Percentiles rank a stretch among this genome's conserved stretches.
Evolutionary conservation across 176 grass and related monocot genomes (phyloP).

Genomic region (Carex myosuroides): DNA sequence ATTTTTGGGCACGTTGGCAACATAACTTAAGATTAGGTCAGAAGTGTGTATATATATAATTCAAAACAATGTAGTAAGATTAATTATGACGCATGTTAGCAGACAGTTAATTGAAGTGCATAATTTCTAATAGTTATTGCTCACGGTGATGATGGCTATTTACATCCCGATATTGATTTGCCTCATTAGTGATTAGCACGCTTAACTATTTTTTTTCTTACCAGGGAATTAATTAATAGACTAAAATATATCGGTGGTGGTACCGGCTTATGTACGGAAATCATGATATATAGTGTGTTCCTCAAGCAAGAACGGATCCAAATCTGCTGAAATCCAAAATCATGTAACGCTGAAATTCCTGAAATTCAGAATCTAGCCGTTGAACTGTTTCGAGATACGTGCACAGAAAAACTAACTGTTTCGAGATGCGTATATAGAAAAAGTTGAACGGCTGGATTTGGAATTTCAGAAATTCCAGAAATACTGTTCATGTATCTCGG

Average conservation of each 20-base stretch:
- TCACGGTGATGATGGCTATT: not conserved
- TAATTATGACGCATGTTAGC: conserved; percentile 8
- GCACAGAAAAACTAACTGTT: too few species aligned
- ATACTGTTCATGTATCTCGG: too few species aligned
- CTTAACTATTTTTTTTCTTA: not conserved
- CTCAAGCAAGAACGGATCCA: conserved; percentile 9
- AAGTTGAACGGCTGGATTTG: too few species aligned
- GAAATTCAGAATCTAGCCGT: too few species aligned
- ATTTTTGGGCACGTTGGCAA: not conserved
- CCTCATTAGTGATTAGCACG: not conserved
- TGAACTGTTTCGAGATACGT: too few species aligned
- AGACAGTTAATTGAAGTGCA: not conserved
- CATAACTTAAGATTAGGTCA: not conserved
- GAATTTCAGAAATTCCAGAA: too few species aligned
- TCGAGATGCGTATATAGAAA: too few species aligned
- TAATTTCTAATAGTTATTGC: not conserved
- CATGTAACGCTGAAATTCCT: too few species aligned
- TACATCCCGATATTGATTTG: not conserved
- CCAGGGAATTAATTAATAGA: not conserved
- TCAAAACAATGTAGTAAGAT: not conserved
- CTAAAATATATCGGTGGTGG: not conserved
- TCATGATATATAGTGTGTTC: conserved; percentile 29
- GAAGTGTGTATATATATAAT: not conserved
- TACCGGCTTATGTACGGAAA: conserved; percentile 10
- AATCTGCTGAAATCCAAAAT: too few species aligned